These are phyloP conservation scores for Cadophora sp. DNA, from an alignment of 2,329 filamentous ascomycete species.

Conservation along the genomic window DNA sequence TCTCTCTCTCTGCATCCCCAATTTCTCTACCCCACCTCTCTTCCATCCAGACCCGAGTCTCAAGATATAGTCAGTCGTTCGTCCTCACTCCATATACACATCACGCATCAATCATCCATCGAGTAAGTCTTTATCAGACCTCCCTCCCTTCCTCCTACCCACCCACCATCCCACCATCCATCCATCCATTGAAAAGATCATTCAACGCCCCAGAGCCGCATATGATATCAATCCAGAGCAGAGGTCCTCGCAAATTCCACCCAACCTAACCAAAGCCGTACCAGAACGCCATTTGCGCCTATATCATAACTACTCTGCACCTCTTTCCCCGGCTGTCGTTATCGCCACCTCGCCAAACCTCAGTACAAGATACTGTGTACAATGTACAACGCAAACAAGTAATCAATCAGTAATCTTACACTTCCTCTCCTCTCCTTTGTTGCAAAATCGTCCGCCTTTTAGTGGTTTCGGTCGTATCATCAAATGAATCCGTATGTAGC, in stretches of 20 bases:
- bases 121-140: no score
- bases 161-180: neutral
- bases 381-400: conserved; percentile 16
- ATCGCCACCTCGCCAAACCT: neutral
- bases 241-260: neutral
- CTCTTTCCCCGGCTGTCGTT: neutral
- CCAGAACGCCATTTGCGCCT: neutral
- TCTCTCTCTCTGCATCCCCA: neutral
- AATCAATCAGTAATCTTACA: conserved; percentile 9
- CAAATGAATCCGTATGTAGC: neutral
- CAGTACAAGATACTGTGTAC: neutral
- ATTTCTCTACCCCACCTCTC: neutral
- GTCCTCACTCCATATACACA: neutral
- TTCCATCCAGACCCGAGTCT: neutral
- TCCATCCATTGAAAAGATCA: neutral
- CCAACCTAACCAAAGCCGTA: neutral
- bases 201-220: neutral
- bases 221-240: conserved; percentile 1
- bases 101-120: neutral
- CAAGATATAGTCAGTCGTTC: neutral
- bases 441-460: conserved; percentile 5
- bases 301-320: neutral
- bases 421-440: neutral
- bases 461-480: neutral
- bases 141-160: neutral